Evolutionary conservation across 2,329 filamentous ascomycete species (phyloP), one percentile per base, ranked within the genome.

Genomic region (Colletotrichum sp.): DNA sequence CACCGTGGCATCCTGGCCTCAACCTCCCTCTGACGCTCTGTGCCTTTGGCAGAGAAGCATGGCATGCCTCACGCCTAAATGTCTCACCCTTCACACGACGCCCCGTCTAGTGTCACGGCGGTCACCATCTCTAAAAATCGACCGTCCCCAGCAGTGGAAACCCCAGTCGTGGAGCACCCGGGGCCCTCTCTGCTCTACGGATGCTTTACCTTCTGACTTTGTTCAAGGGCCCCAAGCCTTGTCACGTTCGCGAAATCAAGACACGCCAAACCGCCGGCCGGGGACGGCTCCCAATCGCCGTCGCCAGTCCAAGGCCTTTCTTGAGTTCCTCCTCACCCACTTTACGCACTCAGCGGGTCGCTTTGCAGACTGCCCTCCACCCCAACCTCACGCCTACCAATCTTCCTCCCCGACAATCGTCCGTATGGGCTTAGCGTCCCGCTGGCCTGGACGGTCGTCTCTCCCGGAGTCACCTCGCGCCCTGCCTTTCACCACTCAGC

Each of bases 221-320:
- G 64, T 65, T 64, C 70, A 21, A 62, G 59, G 28, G 32, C 59
- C 44, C 30, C 59, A 49, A 36, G 70, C 32, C 63, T 69, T 60
- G 74, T 76, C 74, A 74, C 74, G 74, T 71, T 74, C 70, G 62
- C 34, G 36, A 74, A 65, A 66, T 74, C 65, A 73, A 74, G 74
- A 76, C 70, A 69, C 28, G 71, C 74, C 69, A 67, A 63, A 39
- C 32, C 63, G 60, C 34, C 57, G 62, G 62, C 72, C 62, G 72
- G 24, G n/a, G 69, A 72, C 72, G 63, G 67, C 57, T 52, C 44
- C 44, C 44, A 52, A 21, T 52, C 44, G n/a, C 44, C 44, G 44
- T 7, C 32, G 62, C 32, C 62, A 21, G 44, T 64, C n/a, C 32
- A 39, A 64, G 34, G 15, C 62, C 16, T 30, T 62, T 59, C 72